Base-by-base conservation (phyloP, 441 rosid species). In the Euphorbia corollata region DNA sequence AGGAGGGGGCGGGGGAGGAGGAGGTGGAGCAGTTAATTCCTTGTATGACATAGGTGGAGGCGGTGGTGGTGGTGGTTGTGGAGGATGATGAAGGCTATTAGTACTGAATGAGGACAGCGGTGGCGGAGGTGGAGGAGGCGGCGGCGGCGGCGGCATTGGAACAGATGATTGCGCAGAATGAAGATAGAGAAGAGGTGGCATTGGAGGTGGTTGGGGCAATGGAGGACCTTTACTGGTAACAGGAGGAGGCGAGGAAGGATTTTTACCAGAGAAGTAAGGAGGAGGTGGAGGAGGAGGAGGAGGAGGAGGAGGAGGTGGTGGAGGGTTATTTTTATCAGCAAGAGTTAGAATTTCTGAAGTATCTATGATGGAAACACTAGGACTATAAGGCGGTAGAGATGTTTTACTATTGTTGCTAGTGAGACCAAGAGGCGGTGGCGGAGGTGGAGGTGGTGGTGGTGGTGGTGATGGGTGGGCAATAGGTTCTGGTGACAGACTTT, bases 251-350 rank as follows among this genome's bases (percentile, higher is more conserved):
- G 2, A 8, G n/a, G 23, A 47, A 51, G 67, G 43, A 61, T 58
- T 65, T 51, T 53, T 68, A 34, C 27, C 43, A 8, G 62, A 58
- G 57, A 69, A 30, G 56, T 16, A n/a, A 57, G 66, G 59, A 43
- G 73, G 67, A 15, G 43, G 73, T 6, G 77, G 77, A 0, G 78
- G 81, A 1, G 79, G 75, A 0, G 73, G 74, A 60, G 62, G 66
- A 19, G 45, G 9, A 48, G 63, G 70, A 59, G 75, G 78, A 38
- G 68, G 62, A 51, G 76, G 80, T 4, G 32, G 32, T 27, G 75
- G 63, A 66, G 77, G 71, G 70, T 39, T 72, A 61, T 39, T 68
- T 24, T 43, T 56, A 34, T 47, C 13, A 70, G 63, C 55, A 19
- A 67, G 48, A 58, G 45, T 43, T 54, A 54, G 30, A 63, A 62